Percentiles rank a stretch among this genome's conserved stretches.
These are phyloP conservation scores for Gossypium lobatum DNA, from an alignment of 441 rosid genomes.

Conservation along the genomic window DNA sequence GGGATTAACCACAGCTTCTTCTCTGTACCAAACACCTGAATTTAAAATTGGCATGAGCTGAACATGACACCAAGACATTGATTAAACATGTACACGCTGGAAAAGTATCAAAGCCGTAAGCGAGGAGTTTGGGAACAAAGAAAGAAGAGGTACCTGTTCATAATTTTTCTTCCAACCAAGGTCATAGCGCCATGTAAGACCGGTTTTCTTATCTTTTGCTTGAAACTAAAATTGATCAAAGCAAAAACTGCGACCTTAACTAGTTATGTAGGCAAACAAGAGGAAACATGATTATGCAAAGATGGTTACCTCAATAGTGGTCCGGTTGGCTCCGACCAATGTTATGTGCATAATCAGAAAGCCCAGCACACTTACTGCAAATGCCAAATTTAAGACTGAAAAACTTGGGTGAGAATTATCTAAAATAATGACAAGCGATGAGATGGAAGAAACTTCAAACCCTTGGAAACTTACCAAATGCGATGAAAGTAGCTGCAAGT, in stretches of 20 bases:
- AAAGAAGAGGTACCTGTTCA: slow-evolving; percentile 48
- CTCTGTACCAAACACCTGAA: slow-evolving; percentile 73
- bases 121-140: neutral
- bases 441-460: neutral
- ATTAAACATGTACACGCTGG: neutral
- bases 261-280: neutral
- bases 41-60: neutral
- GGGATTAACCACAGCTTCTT: slow-evolving; percentile 79
- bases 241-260: neutral
- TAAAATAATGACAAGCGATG: slow-evolving; percentile 8
- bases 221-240: slow-evolving; percentile 24
- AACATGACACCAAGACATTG: neutral
- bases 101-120: neutral
- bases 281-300: neutral
- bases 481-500: slow-evolving; percentile 59
- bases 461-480: slow-evolving; percentile 43
- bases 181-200: slow-evolving; percentile 71
- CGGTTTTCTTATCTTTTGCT: slow-evolving; percentile 76
- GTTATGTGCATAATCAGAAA: slow-evolving; percentile 75
- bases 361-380: slow-evolving; percentile 75
- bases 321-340: slow-evolving; percentile 53
- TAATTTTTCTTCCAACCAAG: slow-evolving; percentile 79
- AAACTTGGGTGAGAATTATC: neutral
- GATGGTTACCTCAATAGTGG: slow-evolving; percentile 76
- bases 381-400: slow-evolving; percentile 81